Evolutionary conservation across 1,139 yeast genomes (phyloP).

Genomic region (Arxiozyma bovina): DNA sequence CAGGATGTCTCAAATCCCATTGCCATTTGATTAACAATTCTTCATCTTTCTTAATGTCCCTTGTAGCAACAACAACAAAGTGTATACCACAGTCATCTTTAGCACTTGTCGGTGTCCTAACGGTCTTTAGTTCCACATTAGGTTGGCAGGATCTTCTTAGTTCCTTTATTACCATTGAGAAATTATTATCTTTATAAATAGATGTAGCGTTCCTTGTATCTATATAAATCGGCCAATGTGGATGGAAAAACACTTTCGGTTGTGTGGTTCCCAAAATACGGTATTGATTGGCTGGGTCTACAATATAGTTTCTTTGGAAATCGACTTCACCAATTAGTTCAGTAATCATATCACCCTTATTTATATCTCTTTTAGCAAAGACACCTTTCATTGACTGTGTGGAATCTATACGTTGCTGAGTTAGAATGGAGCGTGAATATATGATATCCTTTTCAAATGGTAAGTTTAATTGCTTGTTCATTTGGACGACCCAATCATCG

Average conservation of each 20-base stretch:
- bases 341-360: conserved; percentile 46
- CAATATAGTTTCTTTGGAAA: conserved; percentile 51
- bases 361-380: conserved; percentile 37
- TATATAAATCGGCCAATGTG: conserved; percentile 48
- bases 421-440: conserved; percentile 23
- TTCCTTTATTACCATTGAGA: background rate
- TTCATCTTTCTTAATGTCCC: conserved; percentile 47
- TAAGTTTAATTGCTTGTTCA: conserved; percentile 14
- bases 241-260: conserved; percentile 57
- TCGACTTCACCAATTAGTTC: conserved; percentile 71
- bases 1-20: conserved; percentile 81
- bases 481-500: conserved; percentile 26
- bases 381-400: conserved; percentile 36
- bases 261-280: conserved; percentile 72
- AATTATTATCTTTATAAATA: background rate
- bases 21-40: conserved; percentile 80
- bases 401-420: conserved; percentile 7
- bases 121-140: conserved; percentile 56
- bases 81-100: conserved; percentile 8
- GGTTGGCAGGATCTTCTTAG: conserved; percentile 71
- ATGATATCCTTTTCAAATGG: conserved; percentile 11
- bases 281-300: conserved; percentile 67
- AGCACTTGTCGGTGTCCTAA: conserved; percentile 32
- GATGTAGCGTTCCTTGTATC: conserved; percentile 48
- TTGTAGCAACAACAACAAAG: conserved; percentile 52